Evolutionary conservation across 2,329 filamentous ascomycete genomes (phyloP), one percentile per base, ranked within the genome.

Genomic region (Apiospora malaysiana): DNA sequence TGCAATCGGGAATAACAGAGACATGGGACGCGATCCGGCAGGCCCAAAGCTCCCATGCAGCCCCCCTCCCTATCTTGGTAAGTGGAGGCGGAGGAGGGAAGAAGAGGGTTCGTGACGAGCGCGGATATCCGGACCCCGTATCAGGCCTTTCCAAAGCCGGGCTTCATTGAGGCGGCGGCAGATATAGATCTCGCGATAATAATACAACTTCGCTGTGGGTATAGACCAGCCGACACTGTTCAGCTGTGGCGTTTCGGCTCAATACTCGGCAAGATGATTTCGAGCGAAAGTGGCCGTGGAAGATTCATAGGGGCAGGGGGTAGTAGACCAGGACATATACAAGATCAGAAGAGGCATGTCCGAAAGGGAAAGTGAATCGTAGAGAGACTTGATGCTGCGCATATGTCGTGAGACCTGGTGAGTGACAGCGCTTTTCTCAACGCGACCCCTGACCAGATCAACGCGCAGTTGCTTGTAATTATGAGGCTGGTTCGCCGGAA

Each of bases 131-230:
- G 56, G 45, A n/a, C 2, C 56, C 10, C 18, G 9, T 9, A 5
- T 40, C 18, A 37, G 8, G 27, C 2, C n/a, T n/a, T 3, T 6
- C 27, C 10, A 18, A 63, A 21, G n/a, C 6, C 32, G n/a, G 56
- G 51, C 51, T 59, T 59, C 27, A 18, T 2, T 10, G 8, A 14
- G 51, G 27, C 25, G 21, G 51, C 27, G 14, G 25, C 51, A 21
- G 16, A 59, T 59, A 59, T 59, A 59, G 27, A 37, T 59, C 27
- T 59, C 6, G 25, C 27, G 27, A 59, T 59, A 59, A 59, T 59
- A 59, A 18, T 37, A 12, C 5, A 12, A 16, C 21, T 10, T n/a
- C 21, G 23, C 7, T 23, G 46, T 9, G 46, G 46, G 25, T 49
- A 8, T 21, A 14, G 21, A 32, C 12, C 25, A 25, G 7, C 25